phyloP scores from a whole-genome alignment of 805 yeast genomes.

The Kodamaea jinghongensis region DNA sequence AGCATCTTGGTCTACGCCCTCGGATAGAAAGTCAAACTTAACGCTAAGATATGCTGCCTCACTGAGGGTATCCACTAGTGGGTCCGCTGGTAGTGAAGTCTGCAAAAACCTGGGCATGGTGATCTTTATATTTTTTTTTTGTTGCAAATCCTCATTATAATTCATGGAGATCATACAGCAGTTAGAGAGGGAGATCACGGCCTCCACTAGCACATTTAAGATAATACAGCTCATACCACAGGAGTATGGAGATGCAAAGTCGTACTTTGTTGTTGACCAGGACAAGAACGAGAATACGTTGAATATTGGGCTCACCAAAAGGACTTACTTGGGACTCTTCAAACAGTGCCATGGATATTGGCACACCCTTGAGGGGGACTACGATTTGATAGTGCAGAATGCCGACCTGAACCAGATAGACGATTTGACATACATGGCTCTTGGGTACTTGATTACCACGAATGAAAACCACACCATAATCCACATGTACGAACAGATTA shows the following conservation, averaged over 20 bases:
- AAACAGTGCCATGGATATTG: constrained; percentile 31
- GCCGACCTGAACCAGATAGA: constrained; percentile 7
- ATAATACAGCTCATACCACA: constrained; percentile 12
- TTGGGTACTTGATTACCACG: constrained; percentile 36
- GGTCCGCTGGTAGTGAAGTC: constrained; percentile 12
- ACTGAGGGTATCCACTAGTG: constrained; percentile 30
- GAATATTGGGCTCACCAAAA: constrained; percentile 34
- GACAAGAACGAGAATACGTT: constrained; percentile 10
- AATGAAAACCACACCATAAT: constrained; percentile 37
- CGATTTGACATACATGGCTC: constrained; percentile 27
- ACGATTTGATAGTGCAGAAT: background rate
- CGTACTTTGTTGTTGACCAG: background rate
- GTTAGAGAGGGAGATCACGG: background rate
- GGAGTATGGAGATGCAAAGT: background rate
- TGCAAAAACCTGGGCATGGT: constrained; percentile 1
- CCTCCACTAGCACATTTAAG: constrained; percentile 6
- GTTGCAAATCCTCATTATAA: background rate
- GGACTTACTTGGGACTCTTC: constrained; percentile 28
- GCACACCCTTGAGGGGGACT: constrained; percentile 15
- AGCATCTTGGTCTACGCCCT: constrained; percentile 4
- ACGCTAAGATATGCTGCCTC: constrained; percentile 30
- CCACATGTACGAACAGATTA: constrained; percentile 24
- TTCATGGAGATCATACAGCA: constrained; percentile 6
- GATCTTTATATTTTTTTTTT: background rate
- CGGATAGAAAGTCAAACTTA: constrained; percentile 24